Evolutionary conservation across 2,329 filamentous ascomycete species (phyloP).

Genomic region (Penicillium corylophilum): DNA sequence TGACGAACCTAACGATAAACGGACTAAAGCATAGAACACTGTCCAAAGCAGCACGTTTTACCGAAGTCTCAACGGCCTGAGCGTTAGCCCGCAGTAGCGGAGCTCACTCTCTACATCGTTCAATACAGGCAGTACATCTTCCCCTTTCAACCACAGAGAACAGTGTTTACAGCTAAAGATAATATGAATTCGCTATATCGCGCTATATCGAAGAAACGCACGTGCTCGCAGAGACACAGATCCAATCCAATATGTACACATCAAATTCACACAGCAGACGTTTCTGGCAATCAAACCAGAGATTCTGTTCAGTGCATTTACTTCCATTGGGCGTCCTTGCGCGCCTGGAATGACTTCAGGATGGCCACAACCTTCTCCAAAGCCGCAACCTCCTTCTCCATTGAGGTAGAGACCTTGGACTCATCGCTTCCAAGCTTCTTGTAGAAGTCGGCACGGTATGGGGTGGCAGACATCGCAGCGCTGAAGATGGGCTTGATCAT

Average conservation of each 20-base stretch:
- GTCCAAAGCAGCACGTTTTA: background rate
- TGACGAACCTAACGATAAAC: background rate
- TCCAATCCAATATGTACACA: conserved; percentile 24
- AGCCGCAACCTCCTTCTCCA: conserved; percentile 71
- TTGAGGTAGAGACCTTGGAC: conserved; percentile 60
- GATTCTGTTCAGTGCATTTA: conserved; percentile 4
- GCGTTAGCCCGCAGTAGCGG: background rate
- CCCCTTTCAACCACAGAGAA: background rate
- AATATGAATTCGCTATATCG: conserved; percentile 17
- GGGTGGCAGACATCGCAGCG: conserved; percentile 87
- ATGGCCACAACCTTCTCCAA: conserved; percentile 78
- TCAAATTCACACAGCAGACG: conserved; percentile 8
- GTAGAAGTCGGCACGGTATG: conserved; percentile 93
- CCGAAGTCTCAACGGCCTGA: background rate
- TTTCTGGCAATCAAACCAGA: conserved; percentile 6
- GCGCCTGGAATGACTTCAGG: conserved; percentile 63
- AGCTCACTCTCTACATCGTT: background rate
- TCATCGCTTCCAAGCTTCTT: conserved; percentile 64
- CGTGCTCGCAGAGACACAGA: conserved; percentile 17
- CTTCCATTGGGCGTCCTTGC: conserved; percentile 53
- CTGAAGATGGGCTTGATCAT: conserved; percentile 89
- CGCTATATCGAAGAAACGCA: conserved; percentile 4
- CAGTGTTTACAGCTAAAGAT: background rate
- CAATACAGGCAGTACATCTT: background rate
- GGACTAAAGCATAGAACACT: background rate